Conservation (phyloP, 257 asterid genomes). For the Fraxinus cuspidata region DNA sequence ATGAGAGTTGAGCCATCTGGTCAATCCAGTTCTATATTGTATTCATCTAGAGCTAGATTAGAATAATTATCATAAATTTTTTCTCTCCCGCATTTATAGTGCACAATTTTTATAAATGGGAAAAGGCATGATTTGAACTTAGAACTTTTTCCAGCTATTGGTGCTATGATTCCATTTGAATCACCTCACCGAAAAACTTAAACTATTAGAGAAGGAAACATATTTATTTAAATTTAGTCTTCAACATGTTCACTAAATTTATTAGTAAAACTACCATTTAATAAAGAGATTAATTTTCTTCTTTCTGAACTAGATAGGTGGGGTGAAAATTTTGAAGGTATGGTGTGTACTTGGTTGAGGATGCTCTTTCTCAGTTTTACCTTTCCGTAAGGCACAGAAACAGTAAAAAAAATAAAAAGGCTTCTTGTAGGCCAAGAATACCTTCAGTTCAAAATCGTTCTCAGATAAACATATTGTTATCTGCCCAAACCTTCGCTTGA, state of each 20-base stretch:
- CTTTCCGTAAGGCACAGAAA: background rate
- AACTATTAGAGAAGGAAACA: background rate
- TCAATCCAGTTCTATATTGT: too few species aligned
- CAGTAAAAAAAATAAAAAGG: background rate
- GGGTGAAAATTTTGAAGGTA: background rate
- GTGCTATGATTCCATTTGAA: background rate
- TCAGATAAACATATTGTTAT: slow-evolving; percentile 12
- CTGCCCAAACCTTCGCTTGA: slow-evolving; percentile 24
- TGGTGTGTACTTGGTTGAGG: background rate
- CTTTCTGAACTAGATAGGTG: background rate
- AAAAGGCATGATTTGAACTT: background rate
- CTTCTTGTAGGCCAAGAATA: slow-evolving; percentile 10
- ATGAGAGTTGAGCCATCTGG: too few species aligned
- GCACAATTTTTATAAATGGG: background rate
- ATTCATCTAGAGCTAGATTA: too few species aligned
- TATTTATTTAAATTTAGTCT: too few species aligned
- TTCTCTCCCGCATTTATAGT: background rate
- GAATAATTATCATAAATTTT: too few species aligned
- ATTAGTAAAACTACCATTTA: too few species aligned
- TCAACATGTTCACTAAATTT: background rate
- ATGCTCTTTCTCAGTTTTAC: background rate
- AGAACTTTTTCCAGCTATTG: background rate
- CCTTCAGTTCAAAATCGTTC: slow-evolving; percentile 10
- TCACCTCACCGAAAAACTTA: too few species aligned
- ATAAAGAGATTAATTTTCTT: too few species aligned